Evolutionary conservation across 177 flowering plant genomes (phyloP).

Genomic region (Vitis hybrid): DNA sequence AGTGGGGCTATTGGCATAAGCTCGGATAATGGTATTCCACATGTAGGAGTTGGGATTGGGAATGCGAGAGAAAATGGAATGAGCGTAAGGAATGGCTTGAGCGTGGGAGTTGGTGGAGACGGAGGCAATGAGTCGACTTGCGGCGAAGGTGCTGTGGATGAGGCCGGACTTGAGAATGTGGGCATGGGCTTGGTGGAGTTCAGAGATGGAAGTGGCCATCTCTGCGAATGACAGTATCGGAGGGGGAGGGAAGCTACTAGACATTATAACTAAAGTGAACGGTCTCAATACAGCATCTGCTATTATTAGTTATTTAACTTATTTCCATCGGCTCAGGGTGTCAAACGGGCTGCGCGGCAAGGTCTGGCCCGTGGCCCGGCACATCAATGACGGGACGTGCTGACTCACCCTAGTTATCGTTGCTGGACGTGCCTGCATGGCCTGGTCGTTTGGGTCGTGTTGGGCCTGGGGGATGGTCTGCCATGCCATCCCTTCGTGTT

Average conservation of each 20-base stretch:
- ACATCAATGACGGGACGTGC: no score
- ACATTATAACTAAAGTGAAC: not conserved
- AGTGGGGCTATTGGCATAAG: slow-evolving; percentile 22
- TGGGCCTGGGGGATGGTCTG: no score
- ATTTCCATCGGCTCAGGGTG: no score
- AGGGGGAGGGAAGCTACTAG: slow-evolving; percentile 6
- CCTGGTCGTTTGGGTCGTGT: no score
- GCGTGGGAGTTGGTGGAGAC: slow-evolving; percentile 6
- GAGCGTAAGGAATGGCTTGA: slow-evolving; percentile 18
- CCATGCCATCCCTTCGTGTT: no score
- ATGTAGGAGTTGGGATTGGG: slow-evolving; percentile 20
- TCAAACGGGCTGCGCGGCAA: no score
- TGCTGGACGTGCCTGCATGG: no score
- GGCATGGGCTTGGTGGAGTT: slow-evolving; percentile 30
- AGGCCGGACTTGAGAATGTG: slow-evolving; percentile 30
- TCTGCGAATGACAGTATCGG: slow-evolving; percentile 23
- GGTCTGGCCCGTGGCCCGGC: no score
- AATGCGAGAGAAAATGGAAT: slow-evolving; percentile 21
- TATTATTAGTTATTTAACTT: no score
- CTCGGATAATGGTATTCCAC: slow-evolving; percentile 31
- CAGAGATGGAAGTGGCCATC: slow-evolving; percentile 24
- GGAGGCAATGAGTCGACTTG: slow-evolving; percentile 26
- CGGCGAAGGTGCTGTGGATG: slow-evolving; percentile 23
- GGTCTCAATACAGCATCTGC: no score
- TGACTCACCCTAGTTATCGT: no score